Evolutionary conservation across 768 basidiomycete species (phyloP), one percentile per base, ranked within the genome.

Genomic region (Mycena vulgaris): DNA sequence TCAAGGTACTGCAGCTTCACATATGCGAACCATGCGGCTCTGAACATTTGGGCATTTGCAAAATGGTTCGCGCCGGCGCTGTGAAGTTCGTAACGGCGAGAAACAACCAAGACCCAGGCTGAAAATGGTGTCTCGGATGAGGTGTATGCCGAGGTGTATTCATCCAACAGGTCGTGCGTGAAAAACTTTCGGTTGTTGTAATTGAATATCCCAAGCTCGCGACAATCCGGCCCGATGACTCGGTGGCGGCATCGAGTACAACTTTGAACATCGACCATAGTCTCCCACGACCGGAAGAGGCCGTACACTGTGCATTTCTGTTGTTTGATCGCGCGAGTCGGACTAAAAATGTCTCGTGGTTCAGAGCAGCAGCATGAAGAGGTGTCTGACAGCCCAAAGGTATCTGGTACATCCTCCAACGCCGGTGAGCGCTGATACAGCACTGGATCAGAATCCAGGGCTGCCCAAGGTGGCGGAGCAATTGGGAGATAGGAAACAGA

Each of bases 21-120:
- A 47, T 75, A 73, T 0, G 74, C 19, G 25, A 75, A 75, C 74
- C 74, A 75, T 0, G 47, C 72, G 1, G 67, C 17, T 3, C 67
- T 31, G 25, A 75, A 75, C 0, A 65, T 30, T 1, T 70, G 56
- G 1, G 17, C 68, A 2, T 23, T 61, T 2, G 67, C 60, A 65
- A 63, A 73, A 9, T 42, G 11, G 4, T 25, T 27, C 23, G 13
- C 30, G 5, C 57, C 57, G 7, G 30, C 53, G 42, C 40, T 65
- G 40, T 67, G 57, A 6, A 62, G 2, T 8, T 11, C 4, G 33
- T 73, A 73, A 2, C 68, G 56, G 5, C 71, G 56, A 14, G 56
- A n/a, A 21, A 70, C 39, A 8, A 65, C 57, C 5, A 30, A 3
- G 2, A 70, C 63, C 68, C 68, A 73, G 1, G 63, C 56, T 5